Base-by-base conservation (phyloP, 345 rosid genomes). In the Eucalyptus sideroxylon region DNA sequence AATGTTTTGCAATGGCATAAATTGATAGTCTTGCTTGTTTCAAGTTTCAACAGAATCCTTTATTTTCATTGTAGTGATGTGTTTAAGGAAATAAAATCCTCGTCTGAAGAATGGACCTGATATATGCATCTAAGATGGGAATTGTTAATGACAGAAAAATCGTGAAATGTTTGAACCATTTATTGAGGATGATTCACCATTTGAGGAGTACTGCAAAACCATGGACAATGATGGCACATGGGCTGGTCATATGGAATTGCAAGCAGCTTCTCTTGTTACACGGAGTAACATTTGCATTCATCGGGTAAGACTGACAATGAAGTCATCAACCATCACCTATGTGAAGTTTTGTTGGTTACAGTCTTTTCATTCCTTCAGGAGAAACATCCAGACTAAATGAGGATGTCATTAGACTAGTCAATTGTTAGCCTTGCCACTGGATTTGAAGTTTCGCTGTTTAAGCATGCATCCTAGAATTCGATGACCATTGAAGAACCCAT, bases 241-340 rank as follows among this genome's bases (percentile, higher is more conserved):
- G 99, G 99, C 98, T 55, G 99, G 99, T 87, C 96, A 98, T 92
- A 96, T 98, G 98, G 99, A 98, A 89, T 89, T 97, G 91, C 99
- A 97, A 81, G 99, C 99, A 86, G 96, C 98, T 92, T 98, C 99
- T 90, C 98, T 97, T 90, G 98, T 97, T 89, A 95, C 97, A 3
- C 94, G 56, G 65, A 89, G 95, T 93, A 98, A 98, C 90, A 95
- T 95, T 82, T 98, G 99, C 94, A 95, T 98, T 88, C 99, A 98
- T 90, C 93, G 95, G 95, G 99, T 98, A 89, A 90, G 91, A 88
- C 59, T 37, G 55, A 86, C 40, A 49, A 50, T 31, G 87, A 55
- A 30, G 37, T 86, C 87, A 30, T 37, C 42, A 49, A 9, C 45
- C 16, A 49, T 86, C 42, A 13, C 14, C 56, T 19, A 30, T 1